Conservation (phyloP, 345 rosid genomes). For the Kandelia obovata region DNA sequence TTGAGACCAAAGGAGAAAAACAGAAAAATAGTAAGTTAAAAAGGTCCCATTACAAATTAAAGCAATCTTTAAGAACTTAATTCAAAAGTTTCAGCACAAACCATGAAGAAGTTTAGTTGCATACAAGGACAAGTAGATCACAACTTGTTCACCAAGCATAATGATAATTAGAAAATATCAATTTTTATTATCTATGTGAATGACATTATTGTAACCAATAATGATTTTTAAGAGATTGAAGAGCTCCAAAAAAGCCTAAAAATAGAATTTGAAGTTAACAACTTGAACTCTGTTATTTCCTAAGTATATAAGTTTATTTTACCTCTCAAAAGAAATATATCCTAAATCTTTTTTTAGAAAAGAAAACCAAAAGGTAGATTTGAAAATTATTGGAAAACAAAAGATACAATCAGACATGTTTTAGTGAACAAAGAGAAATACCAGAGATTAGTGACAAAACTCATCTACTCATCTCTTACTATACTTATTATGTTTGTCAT, state of each 20-base stretch:
- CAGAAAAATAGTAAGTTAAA: background rate
- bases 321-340: too few species aligned
- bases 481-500: too few species aligned
- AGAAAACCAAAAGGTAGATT: too few species aligned
- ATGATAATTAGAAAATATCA: background rate
- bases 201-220: background rate
- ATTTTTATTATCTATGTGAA: background rate
- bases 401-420: too few species aligned
- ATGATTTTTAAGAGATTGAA: background rate
- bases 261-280: background rate
- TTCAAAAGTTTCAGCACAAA: background rate
- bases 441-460: too few species aligned
- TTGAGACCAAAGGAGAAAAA: background rate
- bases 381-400: too few species aligned
- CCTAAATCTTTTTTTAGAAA: too few species aligned
- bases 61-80: background rate
- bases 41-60: background rate
- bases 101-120: too few species aligned
- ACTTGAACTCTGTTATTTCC: background rate
- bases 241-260: background rate
- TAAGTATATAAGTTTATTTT: background rate
- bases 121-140: background rate
- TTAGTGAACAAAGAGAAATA: too few species aligned
- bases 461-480: too few species aligned
- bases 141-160: background rate